A percentile compares a stretch with the other conserved stretches of the same genome.
Evolutionary conservation across 2,329 filamentous ascomycete genomes (phyloP).

Genomic region (Aspergillus sp.): DNA sequence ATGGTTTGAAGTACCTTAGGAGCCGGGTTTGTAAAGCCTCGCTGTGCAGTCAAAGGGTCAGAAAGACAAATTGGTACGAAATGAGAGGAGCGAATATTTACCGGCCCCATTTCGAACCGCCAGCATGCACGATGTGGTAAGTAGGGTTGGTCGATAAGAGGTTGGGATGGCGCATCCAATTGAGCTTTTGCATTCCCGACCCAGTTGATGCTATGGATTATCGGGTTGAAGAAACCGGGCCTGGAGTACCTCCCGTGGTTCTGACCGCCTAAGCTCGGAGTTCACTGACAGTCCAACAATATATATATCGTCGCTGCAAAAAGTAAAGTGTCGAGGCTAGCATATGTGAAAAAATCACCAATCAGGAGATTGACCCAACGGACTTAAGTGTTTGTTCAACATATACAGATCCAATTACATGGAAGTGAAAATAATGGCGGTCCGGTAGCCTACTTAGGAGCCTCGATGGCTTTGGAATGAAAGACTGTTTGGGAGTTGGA

Average conservation of each 20-base stretch:
- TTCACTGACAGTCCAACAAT: neutral
- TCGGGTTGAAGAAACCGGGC: neutral
- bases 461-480: neutral
- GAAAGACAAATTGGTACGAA: neutral
- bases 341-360: neutral
- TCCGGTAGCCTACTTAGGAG: too few species aligned
- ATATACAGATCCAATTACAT: neutral
- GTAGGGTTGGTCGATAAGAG: neutral
- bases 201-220: neutral
- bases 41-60: constrained; percentile 30
- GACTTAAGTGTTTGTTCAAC: neutral
- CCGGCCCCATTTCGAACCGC: constrained; percentile 32
- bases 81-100: constrained; percentile 16
- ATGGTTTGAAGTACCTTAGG: constrained; percentile 38
- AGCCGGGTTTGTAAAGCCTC: constrained; percentile 48
- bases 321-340: neutral
- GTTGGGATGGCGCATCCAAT: neutral
- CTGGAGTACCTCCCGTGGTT: neutral
- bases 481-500: neutral
- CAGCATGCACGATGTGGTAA: neutral
- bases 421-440: neutral
- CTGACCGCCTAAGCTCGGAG: neutral
- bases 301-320: neutral
- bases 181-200: neutral
- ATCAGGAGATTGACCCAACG: neutral